Evolutionary conservation across 257 asterid species (phyloP).

Genomic region (Ophiorrhiza pumila): DNA sequence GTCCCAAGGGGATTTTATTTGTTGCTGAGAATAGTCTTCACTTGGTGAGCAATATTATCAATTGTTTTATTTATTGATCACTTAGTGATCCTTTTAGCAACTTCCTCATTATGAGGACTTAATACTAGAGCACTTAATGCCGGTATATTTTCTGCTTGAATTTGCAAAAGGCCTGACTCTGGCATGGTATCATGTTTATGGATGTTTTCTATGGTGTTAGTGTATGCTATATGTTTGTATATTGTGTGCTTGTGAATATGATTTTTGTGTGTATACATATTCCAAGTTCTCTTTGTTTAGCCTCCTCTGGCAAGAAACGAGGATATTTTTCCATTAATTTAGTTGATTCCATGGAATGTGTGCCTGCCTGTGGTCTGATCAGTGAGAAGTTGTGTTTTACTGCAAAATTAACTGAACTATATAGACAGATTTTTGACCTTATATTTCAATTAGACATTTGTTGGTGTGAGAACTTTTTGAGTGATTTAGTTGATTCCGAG

Average conservation of each 20-base stretch:
- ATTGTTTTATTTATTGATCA: not conserved
- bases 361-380: not conserved
- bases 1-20: constrained; percentile 88
- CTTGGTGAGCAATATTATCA: constrained; percentile 52
- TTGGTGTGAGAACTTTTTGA: no score
- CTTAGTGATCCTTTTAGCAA: not conserved
- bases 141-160: not conserved
- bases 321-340: not conserved
- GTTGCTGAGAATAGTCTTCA: constrained; percentile 96
- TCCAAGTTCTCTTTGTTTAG: not conserved
- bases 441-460: no score
- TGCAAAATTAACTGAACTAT: not conserved
- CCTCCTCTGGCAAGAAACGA: not conserved
- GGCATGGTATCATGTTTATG: not conserved
- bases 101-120: constrained; percentile 7
- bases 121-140: not conserved
- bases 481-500: not conserved
- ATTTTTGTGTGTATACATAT: not conserved
- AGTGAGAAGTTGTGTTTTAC: not conserved
- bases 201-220: not conserved
- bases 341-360: not conserved
- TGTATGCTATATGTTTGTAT: not conserved
- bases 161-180: not conserved
- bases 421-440: no score
- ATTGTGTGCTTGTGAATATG: not conserved